These are phyloP conservation scores for Aspergillus flavus DNA, from an alignment of 2,329 filamentous ascomycete genomes.

Conservation along the genomic window DNA sequence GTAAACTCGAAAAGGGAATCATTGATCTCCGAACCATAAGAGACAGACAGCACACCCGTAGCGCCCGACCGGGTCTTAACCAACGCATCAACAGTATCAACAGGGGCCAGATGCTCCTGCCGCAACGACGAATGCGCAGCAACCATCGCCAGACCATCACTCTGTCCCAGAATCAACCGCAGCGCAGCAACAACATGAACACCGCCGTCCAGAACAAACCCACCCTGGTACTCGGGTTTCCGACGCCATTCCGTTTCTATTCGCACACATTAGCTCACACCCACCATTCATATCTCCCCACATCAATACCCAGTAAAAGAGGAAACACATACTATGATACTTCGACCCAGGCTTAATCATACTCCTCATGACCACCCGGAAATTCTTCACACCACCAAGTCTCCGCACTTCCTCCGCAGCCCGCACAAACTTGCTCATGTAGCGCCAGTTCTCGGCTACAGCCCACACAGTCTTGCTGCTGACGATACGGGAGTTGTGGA, in stretches of 20 bases:
- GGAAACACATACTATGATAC: conserved; percentile 50
- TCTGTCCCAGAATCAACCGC: conserved; percentile 50
- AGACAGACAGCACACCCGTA: conserved; percentile 54
- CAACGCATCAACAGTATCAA: conserved; percentile 60
- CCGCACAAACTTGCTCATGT: conserved; percentile 50
- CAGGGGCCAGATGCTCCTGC: conserved; percentile 55
- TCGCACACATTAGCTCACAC: conserved; percentile 8
- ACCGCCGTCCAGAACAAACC: conserved; percentile 62
- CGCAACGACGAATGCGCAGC: conserved; percentile 55
- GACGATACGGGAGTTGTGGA: conserved; percentile 51
- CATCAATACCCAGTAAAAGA: not conserved
- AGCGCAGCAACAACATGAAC: conserved; percentile 59
- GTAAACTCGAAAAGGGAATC: conserved; percentile 54
- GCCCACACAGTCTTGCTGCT: conserved; percentile 45
- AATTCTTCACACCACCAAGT: conserved; percentile 54
- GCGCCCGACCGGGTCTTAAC: conserved; percentile 51
- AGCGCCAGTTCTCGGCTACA: conserved; percentile 63
- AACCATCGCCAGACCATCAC: conserved; percentile 46
- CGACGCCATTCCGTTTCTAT: conserved; percentile 59
- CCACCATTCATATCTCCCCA: not conserved
- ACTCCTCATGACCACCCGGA: conserved; percentile 51
- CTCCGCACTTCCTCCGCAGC: conserved; percentile 49
- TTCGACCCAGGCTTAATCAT: conserved; percentile 54
- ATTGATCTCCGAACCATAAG: conserved; percentile 56
- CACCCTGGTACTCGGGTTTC: conserved; percentile 58